Evolutionary conservation across 2,329 filamentous ascomycete species (phyloP).

Genomic region (Myotisia sp.): DNA sequence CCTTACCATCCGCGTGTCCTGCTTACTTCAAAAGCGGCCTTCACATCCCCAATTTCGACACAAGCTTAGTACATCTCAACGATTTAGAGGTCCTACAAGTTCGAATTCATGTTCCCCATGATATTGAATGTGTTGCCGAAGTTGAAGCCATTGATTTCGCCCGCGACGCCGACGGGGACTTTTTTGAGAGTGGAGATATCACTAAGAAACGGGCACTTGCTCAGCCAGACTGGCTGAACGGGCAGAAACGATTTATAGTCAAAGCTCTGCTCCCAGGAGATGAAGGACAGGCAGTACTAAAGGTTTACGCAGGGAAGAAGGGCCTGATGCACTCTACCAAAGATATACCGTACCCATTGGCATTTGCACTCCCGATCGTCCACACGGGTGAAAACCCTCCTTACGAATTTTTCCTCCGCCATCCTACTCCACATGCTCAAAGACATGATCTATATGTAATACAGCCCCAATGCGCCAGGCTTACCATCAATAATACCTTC

Average conservation of each 20-base stretch:
- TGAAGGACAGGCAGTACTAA: conserved; percentile 74
- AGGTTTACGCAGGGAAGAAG: conserved; percentile 84
- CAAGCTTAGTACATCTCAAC: conserved; percentile 69
- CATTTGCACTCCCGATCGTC: conserved; percentile 75
- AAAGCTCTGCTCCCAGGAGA: conserved; percentile 87
- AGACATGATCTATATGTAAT: conserved; percentile 93
- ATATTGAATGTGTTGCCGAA: conserved; percentile 84
- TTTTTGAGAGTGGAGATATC: conserved; percentile 81
- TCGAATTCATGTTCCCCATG: conserved; percentile 71
- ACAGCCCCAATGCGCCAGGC: conserved; percentile 77
- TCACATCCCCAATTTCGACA: conserved; percentile 80
- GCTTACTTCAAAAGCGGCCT: conserved; percentile 73
- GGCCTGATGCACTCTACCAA: conserved; percentile 96
- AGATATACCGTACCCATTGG: conserved; percentile 84
- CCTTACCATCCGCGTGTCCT: conserved; percentile 72
- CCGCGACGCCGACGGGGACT: conserved; percentile 74
- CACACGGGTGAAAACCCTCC: conserved; percentile 86
- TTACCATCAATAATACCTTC: conserved; percentile 93
- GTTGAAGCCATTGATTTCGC: conserved; percentile 73
- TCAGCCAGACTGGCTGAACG: conserved; percentile 81
- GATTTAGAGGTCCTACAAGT: conserved; percentile 88
- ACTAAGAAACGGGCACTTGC: conserved; percentile 74
- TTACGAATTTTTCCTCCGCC: conserved; percentile 82
- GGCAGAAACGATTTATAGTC: conserved; percentile 79
- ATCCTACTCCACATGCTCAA: conserved; percentile 95